These are phyloP conservation scores for Arabidopsis lyrata DNA, from an alignment of 441 rosid species.

Conservation along the genomic window DNA sequence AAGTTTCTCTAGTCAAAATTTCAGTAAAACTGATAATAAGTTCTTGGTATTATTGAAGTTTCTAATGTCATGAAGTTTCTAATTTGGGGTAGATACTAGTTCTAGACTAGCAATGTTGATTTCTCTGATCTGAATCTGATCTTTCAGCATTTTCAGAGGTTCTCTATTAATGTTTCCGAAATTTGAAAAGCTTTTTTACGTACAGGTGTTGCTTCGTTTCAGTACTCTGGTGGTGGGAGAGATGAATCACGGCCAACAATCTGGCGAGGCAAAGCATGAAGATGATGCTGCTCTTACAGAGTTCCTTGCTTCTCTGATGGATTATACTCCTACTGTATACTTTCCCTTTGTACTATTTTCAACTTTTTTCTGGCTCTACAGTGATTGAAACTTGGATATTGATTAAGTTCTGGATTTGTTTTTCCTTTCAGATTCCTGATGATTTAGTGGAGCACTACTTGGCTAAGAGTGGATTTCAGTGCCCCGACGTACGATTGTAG, in stretches of 20 bases:
- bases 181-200: not conserved
- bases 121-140: not conserved
- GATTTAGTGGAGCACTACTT: slow-evolving; percentile 93
- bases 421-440: slow-evolving; percentile 73
- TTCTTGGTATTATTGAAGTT: not conserved
- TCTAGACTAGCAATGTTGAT: not conserved
- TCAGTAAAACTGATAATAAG: not conserved
- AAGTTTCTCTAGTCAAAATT: not conserved
- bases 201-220: not conserved
- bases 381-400: not conserved
- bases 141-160: slow-evolving; percentile 1
- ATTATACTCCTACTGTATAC: slow-evolving; percentile 82
- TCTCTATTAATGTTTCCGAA: slow-evolving; percentile 7
- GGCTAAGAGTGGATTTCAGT: slow-evolving; percentile 93
- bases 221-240: slow-evolving; percentile 30
- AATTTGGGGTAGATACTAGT: slow-evolving; percentile 8
- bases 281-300: slow-evolving; percentile 83
- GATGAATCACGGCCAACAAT: slow-evolving; percentile 62
- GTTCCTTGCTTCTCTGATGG: slow-evolving; percentile 84
- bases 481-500: slow-evolving; percentile 94
- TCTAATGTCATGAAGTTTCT: slow-evolving; percentile 1
- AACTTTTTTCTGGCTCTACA: not conserved
- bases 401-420: not conserved
- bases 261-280: slow-evolving; percentile 72
- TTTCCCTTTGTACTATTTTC: not conserved